Evolutionary conservation across 192 early-diverging fungal genomes (phyloP).

Genomic region (Linnemannia hyalina): DNA sequence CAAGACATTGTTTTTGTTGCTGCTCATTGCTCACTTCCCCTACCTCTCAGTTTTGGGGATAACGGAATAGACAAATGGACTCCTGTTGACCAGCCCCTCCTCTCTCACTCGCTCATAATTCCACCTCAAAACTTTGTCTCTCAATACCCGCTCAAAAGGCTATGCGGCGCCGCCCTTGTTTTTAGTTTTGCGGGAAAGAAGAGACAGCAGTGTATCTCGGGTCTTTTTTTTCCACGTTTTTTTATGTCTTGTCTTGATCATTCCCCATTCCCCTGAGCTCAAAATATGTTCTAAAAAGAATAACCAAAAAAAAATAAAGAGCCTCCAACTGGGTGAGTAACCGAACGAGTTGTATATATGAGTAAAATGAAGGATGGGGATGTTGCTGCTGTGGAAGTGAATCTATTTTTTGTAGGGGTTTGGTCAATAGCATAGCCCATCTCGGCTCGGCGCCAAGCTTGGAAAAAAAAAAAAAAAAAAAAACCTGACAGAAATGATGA

Average conservation of each 20-base stretch:
- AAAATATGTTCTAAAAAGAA: neutral
- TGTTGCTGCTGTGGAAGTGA: neutral
- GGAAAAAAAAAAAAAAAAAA: neutral
- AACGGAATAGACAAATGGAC: neutral
- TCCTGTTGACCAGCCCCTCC: neutral
- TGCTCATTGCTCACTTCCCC: neutral
- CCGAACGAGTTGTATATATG: neutral
- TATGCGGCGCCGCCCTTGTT: neutral
- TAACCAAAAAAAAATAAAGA: neutral
- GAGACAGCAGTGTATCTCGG: neutral
- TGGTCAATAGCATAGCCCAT: neutral
- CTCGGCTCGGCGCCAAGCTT: neutral
- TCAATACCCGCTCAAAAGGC: conserved; percentile 1
- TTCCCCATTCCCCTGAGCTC: neutral
- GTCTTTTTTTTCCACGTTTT: conserved; percentile 6
- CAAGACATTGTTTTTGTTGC: neutral
- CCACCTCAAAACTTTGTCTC: neutral
- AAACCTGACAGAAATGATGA: neutral
- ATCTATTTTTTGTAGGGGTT: neutral
- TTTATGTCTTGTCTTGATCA: neutral
- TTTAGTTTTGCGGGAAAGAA: neutral
- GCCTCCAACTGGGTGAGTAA: neutral
- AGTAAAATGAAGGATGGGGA: no score
- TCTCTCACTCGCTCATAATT: neutral
- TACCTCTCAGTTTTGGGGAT: neutral